Percentiles rank a stretch among this genome's conserved stretches.
phyloP scores from a whole-genome alignment of 1,284 basidiomycete genomes.

The Fomitopsis schrenkii region DNA sequence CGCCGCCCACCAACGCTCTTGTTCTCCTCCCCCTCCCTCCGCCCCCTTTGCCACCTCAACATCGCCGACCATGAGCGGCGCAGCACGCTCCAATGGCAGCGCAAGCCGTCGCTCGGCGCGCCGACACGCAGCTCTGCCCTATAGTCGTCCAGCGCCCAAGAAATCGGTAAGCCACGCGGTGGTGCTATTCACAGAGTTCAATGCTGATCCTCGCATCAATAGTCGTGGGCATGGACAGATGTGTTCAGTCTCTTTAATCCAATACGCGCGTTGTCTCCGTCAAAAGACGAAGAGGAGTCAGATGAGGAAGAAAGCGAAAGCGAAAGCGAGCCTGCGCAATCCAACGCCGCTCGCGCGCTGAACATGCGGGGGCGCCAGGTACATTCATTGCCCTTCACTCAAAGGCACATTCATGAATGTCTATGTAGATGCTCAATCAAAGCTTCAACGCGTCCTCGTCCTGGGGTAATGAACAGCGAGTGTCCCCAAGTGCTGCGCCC shows the following conservation, averaged over 20 bases:
- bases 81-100: conserved; percentile 8
- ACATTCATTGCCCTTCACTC: not conserved
- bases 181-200: not conserved
- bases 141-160: conserved; percentile 16
- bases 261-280: conserved; percentile 5
- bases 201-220: not conserved
- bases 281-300: not conserved
- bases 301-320: not conserved
- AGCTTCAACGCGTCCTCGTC: not conserved
- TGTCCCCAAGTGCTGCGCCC: too few relatives aligned
- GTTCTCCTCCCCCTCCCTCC: conserved; percentile 2
- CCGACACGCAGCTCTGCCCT: conserved; percentile 20
- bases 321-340: not conserved
- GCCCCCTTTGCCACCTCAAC: not conserved
- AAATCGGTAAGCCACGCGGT: conserved; percentile 13
- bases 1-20: conserved; percentile 1
- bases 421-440: not conserved
- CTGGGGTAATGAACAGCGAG: not conserved
- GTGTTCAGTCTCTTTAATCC: conserved; percentile 21
- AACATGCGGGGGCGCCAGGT: not conserved
- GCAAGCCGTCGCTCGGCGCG: conserved; percentile 16
- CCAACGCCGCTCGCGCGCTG: conserved; percentile 1
- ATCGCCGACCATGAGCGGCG: conserved; percentile 15
- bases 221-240: conserved; percentile 19
- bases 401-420: not conserved